phyloP scores from a whole-genome alignment of 495 filamentous ascomycete genomes.

The Hypoxylon fuscum region DNA sequence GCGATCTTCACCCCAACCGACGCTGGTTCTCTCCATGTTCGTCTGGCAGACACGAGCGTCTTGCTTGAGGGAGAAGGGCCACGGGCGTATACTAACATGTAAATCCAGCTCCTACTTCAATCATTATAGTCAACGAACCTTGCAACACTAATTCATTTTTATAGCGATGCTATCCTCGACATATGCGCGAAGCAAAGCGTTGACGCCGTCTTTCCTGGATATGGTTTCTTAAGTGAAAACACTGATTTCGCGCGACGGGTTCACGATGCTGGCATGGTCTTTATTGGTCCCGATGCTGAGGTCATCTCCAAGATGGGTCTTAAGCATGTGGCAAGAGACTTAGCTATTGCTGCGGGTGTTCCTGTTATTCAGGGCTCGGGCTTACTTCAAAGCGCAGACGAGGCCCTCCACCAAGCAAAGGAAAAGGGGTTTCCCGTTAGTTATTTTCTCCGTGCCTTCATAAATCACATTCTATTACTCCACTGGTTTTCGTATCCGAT shows the following conservation, averaged over 20 bases:
- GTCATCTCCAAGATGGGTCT: constrained; percentile 64
- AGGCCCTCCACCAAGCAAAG: constrained; percentile 8
- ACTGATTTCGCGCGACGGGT: constrained; percentile 62
- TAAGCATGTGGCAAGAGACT: constrained; percentile 64
- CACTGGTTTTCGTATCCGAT: not conserved
- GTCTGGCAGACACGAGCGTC: constrained; percentile 60
- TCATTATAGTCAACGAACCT: not conserved
- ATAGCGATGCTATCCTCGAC: constrained; percentile 35
- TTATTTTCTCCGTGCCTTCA: not conserved
- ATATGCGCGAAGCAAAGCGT: constrained; percentile 26
- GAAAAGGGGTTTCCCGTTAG: constrained; percentile 40
- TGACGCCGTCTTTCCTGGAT: constrained; percentile 42
- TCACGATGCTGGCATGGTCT: constrained; percentile 59
- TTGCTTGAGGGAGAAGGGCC: constrained; percentile 35
- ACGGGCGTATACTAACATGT: constrained; percentile 36
- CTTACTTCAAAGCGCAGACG: constrained; percentile 15
- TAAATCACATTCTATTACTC: not conserved
- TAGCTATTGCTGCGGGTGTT: constrained; percentile 25
- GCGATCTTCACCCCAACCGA: constrained; percentile 65
- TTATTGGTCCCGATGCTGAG: constrained; percentile 63
- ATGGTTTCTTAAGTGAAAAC: constrained; percentile 66
- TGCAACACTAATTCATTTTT: constrained; percentile 4
- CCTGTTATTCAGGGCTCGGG: constrained; percentile 35
- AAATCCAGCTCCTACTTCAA: not conserved
- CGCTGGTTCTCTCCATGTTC: constrained; percentile 63